Evolutionary conservation across 192 early-diverging fungal genomes (phyloP).

Genomic region (Funneliformis geosporum): DNA sequence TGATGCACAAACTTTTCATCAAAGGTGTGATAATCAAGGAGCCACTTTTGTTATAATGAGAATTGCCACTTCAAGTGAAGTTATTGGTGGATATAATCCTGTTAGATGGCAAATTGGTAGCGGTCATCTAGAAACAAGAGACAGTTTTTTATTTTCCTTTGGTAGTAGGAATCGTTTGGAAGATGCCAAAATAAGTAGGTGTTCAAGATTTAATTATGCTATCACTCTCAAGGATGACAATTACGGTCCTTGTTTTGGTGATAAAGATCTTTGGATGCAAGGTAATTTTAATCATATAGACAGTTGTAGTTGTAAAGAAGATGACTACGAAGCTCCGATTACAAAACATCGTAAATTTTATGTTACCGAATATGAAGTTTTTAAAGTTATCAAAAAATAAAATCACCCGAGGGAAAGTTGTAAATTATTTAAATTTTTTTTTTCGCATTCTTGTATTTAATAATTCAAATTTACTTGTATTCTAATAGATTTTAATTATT

Average conservation of each 20-base stretch:
- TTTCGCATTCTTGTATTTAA: too few relatives aligned
- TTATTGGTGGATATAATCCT: slow-evolving; percentile 33
- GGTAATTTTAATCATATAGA: not conserved
- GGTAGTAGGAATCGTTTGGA: slow-evolving; percentile 14
- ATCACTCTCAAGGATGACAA: slow-evolving; percentile 4
- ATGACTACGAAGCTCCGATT: slow-evolving; percentile 18
- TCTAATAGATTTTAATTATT: too few relatives aligned
- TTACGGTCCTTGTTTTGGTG: slow-evolving; percentile 21
- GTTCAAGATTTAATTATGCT: slow-evolving; percentile 7
- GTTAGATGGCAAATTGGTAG: slow-evolving; percentile 11
- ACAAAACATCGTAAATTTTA: slow-evolving; percentile 12
- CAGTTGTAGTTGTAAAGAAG: slow-evolving; percentile 25
- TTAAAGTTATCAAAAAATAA: slow-evolving; percentile 17
- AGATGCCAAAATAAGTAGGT: slow-evolving; percentile 20
- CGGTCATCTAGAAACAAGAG: slow-evolving; percentile 16
- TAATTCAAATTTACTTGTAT: too few relatives aligned
- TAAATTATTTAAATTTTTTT: too few relatives aligned
- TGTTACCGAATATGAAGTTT: slow-evolving; percentile 9
- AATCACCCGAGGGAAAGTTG: too few relatives aligned
- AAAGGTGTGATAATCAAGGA: slow-evolving; percentile 26
- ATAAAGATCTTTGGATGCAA: slow-evolving; percentile 24
- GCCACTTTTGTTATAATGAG: slow-evolving; percentile 20
- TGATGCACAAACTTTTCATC: slow-evolving; percentile 1
- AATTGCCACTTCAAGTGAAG: not conserved
- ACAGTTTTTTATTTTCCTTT: slow-evolving; percentile 21